phyloP scores from a whole-genome alignment of 129 eudicot genomes.

The Escallonia herrerae region DNA sequence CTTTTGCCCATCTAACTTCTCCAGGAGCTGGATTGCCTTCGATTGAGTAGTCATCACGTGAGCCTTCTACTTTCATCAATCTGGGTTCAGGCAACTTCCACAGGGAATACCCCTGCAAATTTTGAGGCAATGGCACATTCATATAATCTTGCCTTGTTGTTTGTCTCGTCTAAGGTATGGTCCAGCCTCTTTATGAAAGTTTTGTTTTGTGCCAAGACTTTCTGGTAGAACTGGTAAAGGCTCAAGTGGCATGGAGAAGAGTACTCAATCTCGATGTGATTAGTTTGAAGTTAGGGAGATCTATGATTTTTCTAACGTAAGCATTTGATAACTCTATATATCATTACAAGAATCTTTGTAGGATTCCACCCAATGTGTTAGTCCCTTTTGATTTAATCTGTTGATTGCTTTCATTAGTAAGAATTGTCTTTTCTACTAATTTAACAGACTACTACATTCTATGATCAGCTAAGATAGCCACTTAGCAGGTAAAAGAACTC shows the following conservation, averaged over 20 bases:
- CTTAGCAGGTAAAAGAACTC: too few species aligned
- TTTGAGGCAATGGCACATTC: constrained; percentile 76
- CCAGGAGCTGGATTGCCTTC: constrained; percentile 45
- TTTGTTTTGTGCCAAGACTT: neutral
- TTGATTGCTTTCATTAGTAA: too few species aligned
- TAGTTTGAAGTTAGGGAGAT: neutral
- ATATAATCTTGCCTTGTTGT: constrained; percentile 54
- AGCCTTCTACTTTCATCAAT: constrained; percentile 75
- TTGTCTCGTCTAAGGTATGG: constrained; percentile 59
- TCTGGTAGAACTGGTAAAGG: neutral
- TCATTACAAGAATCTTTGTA: too few species aligned
- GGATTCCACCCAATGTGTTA: too few species aligned
- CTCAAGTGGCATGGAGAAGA: neutral
- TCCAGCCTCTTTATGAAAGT: neutral
- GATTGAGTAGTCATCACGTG: constrained; percentile 78
- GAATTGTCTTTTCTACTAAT: too few species aligned
- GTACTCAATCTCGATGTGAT: neutral
- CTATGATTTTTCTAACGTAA: too few species aligned
- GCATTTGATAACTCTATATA: too few species aligned
- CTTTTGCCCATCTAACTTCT: constrained; percentile 1
- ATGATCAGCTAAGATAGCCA: too few species aligned
- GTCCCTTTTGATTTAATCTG: too few species aligned
- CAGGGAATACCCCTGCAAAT: constrained; percentile 50
- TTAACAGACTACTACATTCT: too few species aligned
- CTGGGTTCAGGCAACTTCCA: constrained; percentile 71